Base-by-base conservation (phyloP, 352 stramenopile species). In the Pythium sp. region DNA sequence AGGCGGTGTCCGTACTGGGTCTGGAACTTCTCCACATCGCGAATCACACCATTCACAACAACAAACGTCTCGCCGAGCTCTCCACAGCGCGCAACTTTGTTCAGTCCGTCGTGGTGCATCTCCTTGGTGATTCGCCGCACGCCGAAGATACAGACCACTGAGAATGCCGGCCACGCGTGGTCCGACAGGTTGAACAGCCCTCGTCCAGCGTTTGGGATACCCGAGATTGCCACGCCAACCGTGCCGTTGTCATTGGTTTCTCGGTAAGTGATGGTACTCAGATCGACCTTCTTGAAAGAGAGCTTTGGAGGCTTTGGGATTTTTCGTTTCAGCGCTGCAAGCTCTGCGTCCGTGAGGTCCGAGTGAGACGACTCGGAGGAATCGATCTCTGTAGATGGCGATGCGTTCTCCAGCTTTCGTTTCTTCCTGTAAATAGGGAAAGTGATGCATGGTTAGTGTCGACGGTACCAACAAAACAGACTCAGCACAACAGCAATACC, bases 231-330 rank as follows among this genome's bases (percentile, higher is more conserved):
- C 18, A 95, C 87, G 32, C 88, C 88, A n/a, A 95, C 84, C 0
- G 83, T 93, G 47, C 88, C 88, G 71, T 95, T 95, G 79, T 94
- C 87, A 67, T 95, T 95, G 34, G 74, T 91, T 58, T 95, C 88
- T 46, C 81, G 76, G 63, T 93, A 86, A n/a, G 86, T 93, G 67
- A 95, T 93, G 12, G 87, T 94, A 63, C 76, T 89, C 60, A 92
- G 65, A 58, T 94, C 84, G 57, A 95, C 88, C 63, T 94, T 93
- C 75, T 92, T 92, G 70, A 95, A 95, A 49, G 76, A 62, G 30
- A 95, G 72, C 74, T 91, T 91, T 4, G 88, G 88, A 15, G 88
- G 88, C 68, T 94, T 95, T 12, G 88, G 83, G 49, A 95, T 95
- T 22, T 83, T 78, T 58, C 78, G 75, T 68, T 95, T 94, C 11